Percentiles rank a stretch among this genome's conserved stretches.
These are phyloP conservation scores for Penicillium pulvis DNA, from an alignment of 495 filamentous ascomycete genomes.

Conservation along the genomic window DNA sequence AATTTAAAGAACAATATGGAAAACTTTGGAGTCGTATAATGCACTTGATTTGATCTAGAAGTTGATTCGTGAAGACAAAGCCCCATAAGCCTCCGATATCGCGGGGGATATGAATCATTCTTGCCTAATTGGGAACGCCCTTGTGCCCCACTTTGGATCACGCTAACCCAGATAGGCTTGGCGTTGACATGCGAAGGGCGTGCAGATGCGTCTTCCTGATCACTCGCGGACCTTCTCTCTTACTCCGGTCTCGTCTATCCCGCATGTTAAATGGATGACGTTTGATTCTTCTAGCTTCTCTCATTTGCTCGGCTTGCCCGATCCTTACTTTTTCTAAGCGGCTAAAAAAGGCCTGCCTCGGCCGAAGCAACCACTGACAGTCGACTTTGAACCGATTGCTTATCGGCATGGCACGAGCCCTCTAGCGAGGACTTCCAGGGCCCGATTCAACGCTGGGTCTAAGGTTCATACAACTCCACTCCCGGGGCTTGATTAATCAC, in stretches of 20 bases:
- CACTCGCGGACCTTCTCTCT: conserved; percentile 8
- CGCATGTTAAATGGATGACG: conserved; percentile 2
- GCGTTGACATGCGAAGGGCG: conserved; percentile 45
- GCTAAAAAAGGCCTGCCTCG: not conserved
- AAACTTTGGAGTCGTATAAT: not conserved
- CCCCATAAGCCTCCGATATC: conserved; percentile 13
- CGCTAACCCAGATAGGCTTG: conserved; percentile 26
- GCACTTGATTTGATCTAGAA: not conserved
- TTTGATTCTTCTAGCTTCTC: conserved; percentile 13
- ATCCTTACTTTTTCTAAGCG: conserved; percentile 5
- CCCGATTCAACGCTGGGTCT: conserved; percentile 14
- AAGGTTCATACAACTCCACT: conserved; percentile 25
- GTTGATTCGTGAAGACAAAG: not conserved
- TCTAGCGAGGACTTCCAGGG: conserved; percentile 4
- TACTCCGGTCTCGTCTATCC: conserved; percentile 6
- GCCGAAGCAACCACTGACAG: conserved; percentile 11
- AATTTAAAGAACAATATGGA: not conserved
- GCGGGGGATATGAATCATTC: conserved; percentile 8
- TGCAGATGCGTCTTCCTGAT: conserved; percentile 23
- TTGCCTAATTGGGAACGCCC: conserved; percentile 1
- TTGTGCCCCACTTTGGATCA: not conserved
- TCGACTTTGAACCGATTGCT: conserved; percentile 17
- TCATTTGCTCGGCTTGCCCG: conserved; percentile 13
- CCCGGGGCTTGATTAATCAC: conserved; percentile 26
- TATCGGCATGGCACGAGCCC: conserved; percentile 20